phyloP scores from a whole-genome alignment of 225 moss, liverwort and hornwort genomes.

The Physcomitrellopsis africana region DNA sequence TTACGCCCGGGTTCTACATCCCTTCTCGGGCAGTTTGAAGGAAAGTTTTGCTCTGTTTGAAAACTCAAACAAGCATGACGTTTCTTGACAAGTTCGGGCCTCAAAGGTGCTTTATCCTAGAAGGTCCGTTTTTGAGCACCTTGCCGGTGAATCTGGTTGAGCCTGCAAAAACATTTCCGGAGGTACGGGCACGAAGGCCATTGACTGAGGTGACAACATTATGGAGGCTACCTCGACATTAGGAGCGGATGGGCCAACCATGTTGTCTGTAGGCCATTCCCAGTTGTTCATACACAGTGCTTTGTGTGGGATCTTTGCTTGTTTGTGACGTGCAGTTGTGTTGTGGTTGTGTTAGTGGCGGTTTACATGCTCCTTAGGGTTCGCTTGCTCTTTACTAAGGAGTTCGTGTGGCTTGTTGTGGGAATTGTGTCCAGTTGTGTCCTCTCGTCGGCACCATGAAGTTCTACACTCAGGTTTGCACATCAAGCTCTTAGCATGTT shows the following conservation, averaged over 20 bases:
- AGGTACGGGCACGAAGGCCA: constrained; percentile 23
- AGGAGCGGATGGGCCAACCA: constrained; percentile 37
- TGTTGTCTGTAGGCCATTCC: constrained; percentile 50
- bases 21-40: constrained; percentile 63
- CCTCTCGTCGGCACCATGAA: constrained; percentile 24
- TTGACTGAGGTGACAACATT: constrained; percentile 18
- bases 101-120: constrained; percentile 32
- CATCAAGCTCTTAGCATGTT: constrained; percentile 21
- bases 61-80: constrained; percentile 21
- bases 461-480: constrained; percentile 35
- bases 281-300: constrained; percentile 30
- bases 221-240: constrained; percentile 35
- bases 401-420: constrained; percentile 28
- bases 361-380: constrained; percentile 6
- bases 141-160: constrained; percentile 31
- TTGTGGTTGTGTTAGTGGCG: constrained; percentile 20
- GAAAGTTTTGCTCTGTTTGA: constrained; percentile 31
- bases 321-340: constrained; percentile 25
- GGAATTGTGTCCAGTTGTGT: constrained; percentile 42
- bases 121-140: constrained; percentile 32
- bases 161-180: constrained; percentile 28
- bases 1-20: constrained; percentile 56
- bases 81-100: constrained; percentile 35
- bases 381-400: constrained; percentile 39
- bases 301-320: constrained; percentile 25